Conservation (phyloP, 306 rosid genomes). For the Pyrus pyrifolia region DNA sequence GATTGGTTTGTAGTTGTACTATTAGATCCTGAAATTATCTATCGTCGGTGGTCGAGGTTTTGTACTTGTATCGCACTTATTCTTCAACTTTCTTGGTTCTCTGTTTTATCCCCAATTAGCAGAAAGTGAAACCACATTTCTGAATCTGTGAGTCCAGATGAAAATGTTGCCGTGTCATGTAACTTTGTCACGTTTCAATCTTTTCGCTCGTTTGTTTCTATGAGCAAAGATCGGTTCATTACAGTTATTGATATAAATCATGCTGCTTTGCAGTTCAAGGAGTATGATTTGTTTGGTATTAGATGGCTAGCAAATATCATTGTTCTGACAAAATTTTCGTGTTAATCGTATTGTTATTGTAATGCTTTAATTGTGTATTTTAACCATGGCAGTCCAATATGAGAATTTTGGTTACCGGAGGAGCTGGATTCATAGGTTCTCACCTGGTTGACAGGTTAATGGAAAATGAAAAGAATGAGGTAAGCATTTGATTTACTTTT, state of each 20-base stretch:
- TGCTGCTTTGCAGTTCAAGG: background rate
- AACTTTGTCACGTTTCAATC: background rate
- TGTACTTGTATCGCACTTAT: background rate
- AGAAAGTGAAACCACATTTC: background rate
- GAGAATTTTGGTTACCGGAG: constrained; percentile 95
- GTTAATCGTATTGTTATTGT: constrained; percentile 1
- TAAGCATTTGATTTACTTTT: constrained; percentile 13
- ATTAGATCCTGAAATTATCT: background rate
- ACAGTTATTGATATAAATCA: background rate
- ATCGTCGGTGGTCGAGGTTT: no score
- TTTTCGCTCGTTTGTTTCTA: background rate
- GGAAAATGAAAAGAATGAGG: constrained; percentile 96
- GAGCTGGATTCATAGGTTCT: constrained; percentile 99
- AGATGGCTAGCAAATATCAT: background rate
- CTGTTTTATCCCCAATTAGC: background rate
- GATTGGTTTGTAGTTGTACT: background rate
- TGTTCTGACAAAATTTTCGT: background rate
- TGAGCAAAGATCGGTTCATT: background rate
- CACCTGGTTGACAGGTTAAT: constrained; percentile 93
- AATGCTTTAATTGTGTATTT: background rate
- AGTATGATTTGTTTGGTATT: background rate
- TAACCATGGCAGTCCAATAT: constrained; percentile 58
- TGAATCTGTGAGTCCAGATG: background rate
- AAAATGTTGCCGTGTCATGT: background rate
- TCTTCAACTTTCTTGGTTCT: background rate